A percentile compares a stretch with the other conserved stretches of the same genome.
Evolutionary conservation across 1,284 basidiomycete species (phyloP).

Genomic region (Trichosporon asahii): DNA sequence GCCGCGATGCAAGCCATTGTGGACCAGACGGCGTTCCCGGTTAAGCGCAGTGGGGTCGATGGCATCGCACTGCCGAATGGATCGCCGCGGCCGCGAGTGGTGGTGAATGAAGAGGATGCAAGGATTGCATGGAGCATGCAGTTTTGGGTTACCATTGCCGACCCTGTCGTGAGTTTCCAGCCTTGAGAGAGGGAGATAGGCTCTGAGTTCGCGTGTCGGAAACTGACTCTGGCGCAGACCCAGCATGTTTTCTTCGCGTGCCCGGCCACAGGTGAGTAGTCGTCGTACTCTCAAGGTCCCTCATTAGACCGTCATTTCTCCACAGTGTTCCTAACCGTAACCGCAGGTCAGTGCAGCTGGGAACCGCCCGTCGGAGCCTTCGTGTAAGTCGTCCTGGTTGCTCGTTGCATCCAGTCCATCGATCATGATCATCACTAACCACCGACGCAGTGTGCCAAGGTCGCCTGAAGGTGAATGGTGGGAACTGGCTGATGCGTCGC

Average conservation of each 20-base stretch:
- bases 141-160: slow-evolving; percentile 51
- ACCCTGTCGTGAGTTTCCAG: slow-evolving; percentile 38
- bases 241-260: slow-evolving; percentile 84
- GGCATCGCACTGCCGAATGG: neutral
- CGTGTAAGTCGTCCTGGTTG: slow-evolving; percentile 59
- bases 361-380: slow-evolving; percentile 84
- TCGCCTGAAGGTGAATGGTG: slow-evolving; percentile 88
- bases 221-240: slow-evolving; percentile 55
- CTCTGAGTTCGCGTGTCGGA: neutral
- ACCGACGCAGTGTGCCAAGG: slow-evolving; percentile 64
- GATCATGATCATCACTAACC: slow-evolving; percentile 14
- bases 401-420: neutral
- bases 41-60: neutral
- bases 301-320: neutral
- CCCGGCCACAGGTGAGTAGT: slow-evolving; percentile 59
- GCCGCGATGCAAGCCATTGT: slow-evolving; percentile 6
- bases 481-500: slow-evolving; percentile 78
- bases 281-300: neutral
- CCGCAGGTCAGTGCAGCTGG: slow-evolving; percentile 84
- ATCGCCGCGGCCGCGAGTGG: slow-evolving; percentile 1
- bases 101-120: slow-evolving; percentile 32
- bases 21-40: slow-evolving; percentile 5
- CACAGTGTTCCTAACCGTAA: slow-evolving; percentile 3
- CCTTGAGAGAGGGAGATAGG: neutral
- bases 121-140: slow-evolving; percentile 46